Conservation (phyloP, 148 eudicot genomes). For the Chenopodium album region DNA sequence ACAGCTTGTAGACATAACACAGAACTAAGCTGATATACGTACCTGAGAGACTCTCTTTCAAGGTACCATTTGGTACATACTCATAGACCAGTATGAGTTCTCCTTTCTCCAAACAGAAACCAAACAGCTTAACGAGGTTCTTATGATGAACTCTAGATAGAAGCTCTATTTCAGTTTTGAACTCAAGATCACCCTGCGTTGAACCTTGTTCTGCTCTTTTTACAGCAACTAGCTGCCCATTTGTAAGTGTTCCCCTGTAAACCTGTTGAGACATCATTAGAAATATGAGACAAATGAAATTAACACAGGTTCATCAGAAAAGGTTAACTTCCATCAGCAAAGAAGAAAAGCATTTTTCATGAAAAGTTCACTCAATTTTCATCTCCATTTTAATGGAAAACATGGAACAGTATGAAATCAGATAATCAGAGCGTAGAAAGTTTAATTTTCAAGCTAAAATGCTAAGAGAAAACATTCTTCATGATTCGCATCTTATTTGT, state of each 20-base stretch:
- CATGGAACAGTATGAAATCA: neutral
- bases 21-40: neutral
- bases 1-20: neutral
- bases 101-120: slow-evolving; percentile 77
- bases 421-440: neutral
- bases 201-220: slow-evolving; percentile 77
- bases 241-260: slow-evolving; percentile 60
- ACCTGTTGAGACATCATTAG: slow-evolving; percentile 44
- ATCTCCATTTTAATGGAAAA: neutral
- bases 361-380: neutral
- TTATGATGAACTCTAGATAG: slow-evolving; percentile 94
- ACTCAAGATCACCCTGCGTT: slow-evolving; percentile 70
- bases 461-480: neutral
- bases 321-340: neutral
- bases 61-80: slow-evolving; percentile 72
- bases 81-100: slow-evolving; percentile 81
- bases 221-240: slow-evolving; percentile 72
- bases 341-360: neutral
- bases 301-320: neutral
- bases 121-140: slow-evolving; percentile 74
- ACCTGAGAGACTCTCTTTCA: slow-evolving; percentile 80
- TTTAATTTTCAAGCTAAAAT: neutral
- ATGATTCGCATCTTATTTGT: neutral
- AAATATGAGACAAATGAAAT: neutral
- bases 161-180: slow-evolving; percentile 86